Evolutionary conservation across 2,329 filamentous ascomycete genomes (phyloP), one percentile per base, ranked within the genome.

Genomic region (Furcasterigmium furcatum): DNA sequence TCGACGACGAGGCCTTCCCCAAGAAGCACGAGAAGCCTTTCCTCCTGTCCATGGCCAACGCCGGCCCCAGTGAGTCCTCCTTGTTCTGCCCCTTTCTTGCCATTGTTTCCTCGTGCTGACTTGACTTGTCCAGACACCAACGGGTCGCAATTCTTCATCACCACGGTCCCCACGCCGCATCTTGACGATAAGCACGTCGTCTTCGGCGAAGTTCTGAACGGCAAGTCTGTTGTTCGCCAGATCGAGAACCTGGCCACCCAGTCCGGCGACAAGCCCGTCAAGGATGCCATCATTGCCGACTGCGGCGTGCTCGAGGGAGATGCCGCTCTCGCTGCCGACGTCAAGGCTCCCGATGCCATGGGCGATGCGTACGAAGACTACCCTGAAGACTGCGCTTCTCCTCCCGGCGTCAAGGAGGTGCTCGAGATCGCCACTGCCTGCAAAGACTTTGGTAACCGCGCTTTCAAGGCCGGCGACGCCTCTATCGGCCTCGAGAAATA

Each of bases 81-180:
- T n/a, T n/a, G n/a, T n/a, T n/a, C n/a, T n/a, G 39, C 42, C 19
- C 7, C 32, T 7, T 18, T 4, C 14, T 14, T 13, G 20, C 16
- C 30, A 18, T 6, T n/a, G 32, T 35, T 8, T 18, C 32, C 24
- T 27, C 24, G n/a, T 35, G 16, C 16, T 18, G 14, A 18, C 14
- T 6, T 35, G 7, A 55, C 38, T 22, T 39, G 39, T 24, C 16
- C 54, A 88, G 85, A 86, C 58, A 96, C 94, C 66, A 99, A 99
- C 65, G 94, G 94, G 61, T 95, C 88, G 42, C 94, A 99, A 63
- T 99, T 99, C 80, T 99, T 99, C 79, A 76, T 97, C 58, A 99
- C 94, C 41, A 97, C 94, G 14, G 89, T 96, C 24, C 78, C 85
- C n/a, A 97, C 94, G 13, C 91, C 91, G 40, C 94, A 97, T 66